These are phyloP conservation scores for Trichoderma sp. DNA, from an alignment of 2,329 filamentous ascomycete genomes.

Conservation along the genomic window DNA sequence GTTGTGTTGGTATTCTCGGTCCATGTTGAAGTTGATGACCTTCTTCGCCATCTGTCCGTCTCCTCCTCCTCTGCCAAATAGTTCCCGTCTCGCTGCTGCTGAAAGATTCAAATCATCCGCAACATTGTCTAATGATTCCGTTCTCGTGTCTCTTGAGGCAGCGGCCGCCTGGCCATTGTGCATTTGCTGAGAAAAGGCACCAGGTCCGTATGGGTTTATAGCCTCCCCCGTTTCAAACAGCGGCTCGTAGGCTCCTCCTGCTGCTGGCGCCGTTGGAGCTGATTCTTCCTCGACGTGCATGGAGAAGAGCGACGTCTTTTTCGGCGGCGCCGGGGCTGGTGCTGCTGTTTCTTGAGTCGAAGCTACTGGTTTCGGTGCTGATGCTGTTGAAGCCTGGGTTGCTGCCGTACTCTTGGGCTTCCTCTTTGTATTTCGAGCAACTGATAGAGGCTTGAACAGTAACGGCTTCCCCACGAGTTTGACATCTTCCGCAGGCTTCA, in stretches of 20 bases:
- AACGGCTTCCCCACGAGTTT: slow-evolving; percentile 76
- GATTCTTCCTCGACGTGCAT: slow-evolving; percentile 49
- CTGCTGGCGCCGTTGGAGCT: slow-evolving; percentile 31
- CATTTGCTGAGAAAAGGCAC: slow-evolving; percentile 38
- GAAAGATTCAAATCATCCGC: slow-evolving; percentile 80
- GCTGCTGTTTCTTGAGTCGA: slow-evolving; percentile 9
- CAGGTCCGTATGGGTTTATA: slow-evolving; percentile 29
- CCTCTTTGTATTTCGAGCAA: slow-evolving; percentile 74
- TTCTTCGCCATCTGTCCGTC: slow-evolving; percentile 48
- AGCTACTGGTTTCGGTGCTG: slow-evolving; percentile 17
- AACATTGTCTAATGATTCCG: slow-evolving; percentile 67
- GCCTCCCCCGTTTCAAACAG: slow-evolving; percentile 46
- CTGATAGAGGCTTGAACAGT: slow-evolving; percentile 88
- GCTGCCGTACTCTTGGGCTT: slow-evolving; percentile 38
- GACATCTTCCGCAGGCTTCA: slow-evolving; percentile 63
- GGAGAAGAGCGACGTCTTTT: slow-evolving; percentile 70
- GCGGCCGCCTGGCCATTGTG: slow-evolving; percentile 34
- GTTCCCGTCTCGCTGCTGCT: slow-evolving; percentile 72
- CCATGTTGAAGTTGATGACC: slow-evolving; percentile 85
- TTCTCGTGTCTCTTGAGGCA: slow-evolving; percentile 33
- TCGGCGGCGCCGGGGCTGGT: slow-evolving; percentile 37
- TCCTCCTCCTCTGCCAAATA: slow-evolving; percentile 71
- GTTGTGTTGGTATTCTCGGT: slow-evolving; percentile 83
- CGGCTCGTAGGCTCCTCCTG: slow-evolving; percentile 50
- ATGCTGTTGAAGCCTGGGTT: slow-evolving; percentile 24